Evolutionary conservation across 805 yeast species (phyloP).

Genomic region (Candida schatavii): DNA sequence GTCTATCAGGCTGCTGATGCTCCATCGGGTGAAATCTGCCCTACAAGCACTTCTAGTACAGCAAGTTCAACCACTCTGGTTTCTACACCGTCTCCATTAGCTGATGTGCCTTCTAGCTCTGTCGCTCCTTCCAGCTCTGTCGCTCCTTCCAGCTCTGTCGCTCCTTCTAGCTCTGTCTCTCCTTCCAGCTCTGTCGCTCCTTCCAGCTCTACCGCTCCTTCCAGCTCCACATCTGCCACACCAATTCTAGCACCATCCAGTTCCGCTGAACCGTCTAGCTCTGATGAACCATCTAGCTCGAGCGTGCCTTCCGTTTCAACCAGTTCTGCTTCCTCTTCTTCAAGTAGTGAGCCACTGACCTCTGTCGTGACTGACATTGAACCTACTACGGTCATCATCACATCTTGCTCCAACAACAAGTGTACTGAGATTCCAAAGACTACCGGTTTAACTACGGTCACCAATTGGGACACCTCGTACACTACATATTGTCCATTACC

Average conservation of each 20-base stretch:
- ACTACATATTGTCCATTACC: slow-evolving; percentile 37
- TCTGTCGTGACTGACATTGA: slow-evolving; percentile 35
- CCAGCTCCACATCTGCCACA: neutral
- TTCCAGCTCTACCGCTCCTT: slow-evolving; percentile 20
- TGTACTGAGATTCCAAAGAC: slow-evolving; percentile 1
- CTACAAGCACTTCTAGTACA: neutral
- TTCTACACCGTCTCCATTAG: slow-evolving; percentile 19
- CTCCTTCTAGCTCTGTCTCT: slow-evolving; percentile 19
- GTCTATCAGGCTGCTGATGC: neutral
- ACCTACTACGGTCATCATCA: slow-evolving; percentile 32
- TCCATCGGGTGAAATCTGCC: neutral
- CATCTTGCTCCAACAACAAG: slow-evolving; percentile 19
- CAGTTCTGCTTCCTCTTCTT: slow-evolving; percentile 19
- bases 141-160: slow-evolving; percentile 4
- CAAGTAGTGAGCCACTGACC: slow-evolving; percentile 23
- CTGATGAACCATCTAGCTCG: slow-evolving; percentile 2
- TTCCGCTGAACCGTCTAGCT: neutral
- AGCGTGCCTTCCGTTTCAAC: neutral
- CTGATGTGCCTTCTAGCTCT: slow-evolving; percentile 11
- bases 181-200: slow-evolving; percentile 10
- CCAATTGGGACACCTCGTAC: slow-evolving; percentile 19
- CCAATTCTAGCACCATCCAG: neutral
- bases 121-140: slow-evolving; percentile 7
- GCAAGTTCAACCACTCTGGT: neutral
- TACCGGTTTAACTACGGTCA: slow-evolving; percentile 19